Evolutionary conservation across 371 early-diverging fungal species (phyloP), one percentile per base, ranked within the genome.

Genomic region (Saksenaea vasiformis): DNA sequence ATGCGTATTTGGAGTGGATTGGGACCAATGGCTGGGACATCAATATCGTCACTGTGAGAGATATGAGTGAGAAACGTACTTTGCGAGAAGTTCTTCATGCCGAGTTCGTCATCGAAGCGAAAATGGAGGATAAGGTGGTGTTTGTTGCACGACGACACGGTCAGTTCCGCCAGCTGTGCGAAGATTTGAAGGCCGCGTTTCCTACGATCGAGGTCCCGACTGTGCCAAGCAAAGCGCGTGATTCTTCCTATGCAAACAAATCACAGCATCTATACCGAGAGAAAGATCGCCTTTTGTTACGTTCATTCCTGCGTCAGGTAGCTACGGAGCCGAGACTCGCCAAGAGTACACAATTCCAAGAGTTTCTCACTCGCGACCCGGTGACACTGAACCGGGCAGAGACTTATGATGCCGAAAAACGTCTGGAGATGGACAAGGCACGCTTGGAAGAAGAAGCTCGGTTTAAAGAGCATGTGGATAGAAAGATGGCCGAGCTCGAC

Each of bases 231-330:
- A 77, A 77, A 36, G 64, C 70, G 8, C 65, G 60, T 28, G 72
- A 71, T 43, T 38, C 62, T 0, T 59, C 63, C 36, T 54, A 53
- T n/a, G 59, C 59, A 27, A 4, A 36, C 24, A 56, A 55, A 60
- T 26, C 38, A 14, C 35, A 54, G 34, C 57, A 66, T 5, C 54
- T 74, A 0, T 66, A 72, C 13, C 77, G 82, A 2, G 87, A 86
- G 61, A 78, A 80, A 58, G 84, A 86, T 67, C 77, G 88, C 0
- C 43, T 83, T 28, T 70, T 75, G 34, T 68, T 85, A 14, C 81
- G 85, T 8, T 73, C 77, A 3, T 80, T 78, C 24, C 60, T 85
- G 5, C 74, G 67, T 11, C 69, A 77, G 0, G 61, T 84, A 8
- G 73, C 74, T 39, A 61, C 71, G 7, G 70, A 73, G 1, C 76